Evolutionary conservation across 306 rosid species (phyloP), one percentile per base, ranked within the genome.

Genomic region (Hippophae tibetana): DNA sequence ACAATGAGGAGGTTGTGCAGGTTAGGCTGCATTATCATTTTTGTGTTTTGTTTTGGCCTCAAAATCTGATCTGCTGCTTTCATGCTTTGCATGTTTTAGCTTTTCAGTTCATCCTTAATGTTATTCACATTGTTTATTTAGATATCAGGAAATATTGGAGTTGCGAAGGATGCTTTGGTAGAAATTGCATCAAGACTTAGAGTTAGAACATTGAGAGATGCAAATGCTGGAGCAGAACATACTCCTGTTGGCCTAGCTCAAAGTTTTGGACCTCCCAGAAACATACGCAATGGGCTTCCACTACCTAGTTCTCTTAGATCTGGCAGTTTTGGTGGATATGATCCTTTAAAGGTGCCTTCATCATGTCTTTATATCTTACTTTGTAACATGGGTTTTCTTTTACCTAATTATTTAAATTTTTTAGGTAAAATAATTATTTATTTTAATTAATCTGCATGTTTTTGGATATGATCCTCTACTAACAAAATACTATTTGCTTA

Each of bases 101-200:
- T 43, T 5, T 11, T 10, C 13, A 1, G 26, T 6, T 61, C n/a
- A 55, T 25, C 8, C 42, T 25, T 31, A 31, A 2, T 31, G 38
- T 31, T 31, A 4, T 31, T 31, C 38, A 4, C 38, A 31, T 31
- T 56, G 48, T 48, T 55, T 44, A 40, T 57, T 62, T 53, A 73
- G 78, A 59, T 73, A 57, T 61, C 73, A 61, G 78, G 78, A 52
- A 57, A 45, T 46, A 61, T 53, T 52, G 62, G 49, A 46, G 73
- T 63, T 58, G 63, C 63, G 13, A 68, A 68, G 54, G 78, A 74
- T 43, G 74, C 78, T 13, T 54, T 74, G 67, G 62, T 70, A 52
- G 74, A 74, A 73, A 74, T 74, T 68, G 68, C 74, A 47, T 74
- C 78, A 63, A 68, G 78, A 64, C 70, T 68, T 23, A 68, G 74